phyloP scores from a whole-genome alignment of 2,329 filamentous ascomycete species.

The Arthrobotrys conoides region DNA sequence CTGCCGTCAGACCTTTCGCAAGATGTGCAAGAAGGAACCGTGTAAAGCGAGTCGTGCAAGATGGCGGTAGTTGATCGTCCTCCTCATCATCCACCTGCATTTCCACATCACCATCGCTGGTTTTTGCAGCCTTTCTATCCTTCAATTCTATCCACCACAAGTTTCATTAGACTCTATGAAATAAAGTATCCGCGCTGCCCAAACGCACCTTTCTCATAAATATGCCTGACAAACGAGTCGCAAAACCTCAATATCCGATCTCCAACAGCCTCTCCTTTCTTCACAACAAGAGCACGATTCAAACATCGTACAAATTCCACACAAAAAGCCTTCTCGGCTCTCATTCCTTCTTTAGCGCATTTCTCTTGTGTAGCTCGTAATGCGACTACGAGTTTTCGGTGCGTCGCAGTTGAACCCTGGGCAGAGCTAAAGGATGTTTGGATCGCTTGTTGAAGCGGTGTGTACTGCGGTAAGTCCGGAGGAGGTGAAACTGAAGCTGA shows the following conservation, averaged over 20 bases:
- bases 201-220: conserved; percentile 72
- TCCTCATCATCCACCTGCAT: conserved; percentile 77
- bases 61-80: conserved; percentile 81
- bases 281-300: conserved; percentile 84
- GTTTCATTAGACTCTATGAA: conserved; percentile 66
- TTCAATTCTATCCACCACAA: conserved; percentile 57
- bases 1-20: conserved; percentile 82
- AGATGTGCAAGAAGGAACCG: conserved; percentile 80
- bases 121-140: conserved; percentile 67
- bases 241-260: conserved; percentile 89
- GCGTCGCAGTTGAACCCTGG: conserved; percentile 88
- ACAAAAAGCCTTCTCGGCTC: conserved; percentile 87
- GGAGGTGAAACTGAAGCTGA: conserved; percentile 44
- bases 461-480: conserved; percentile 54
- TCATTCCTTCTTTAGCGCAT: conserved; percentile 73
- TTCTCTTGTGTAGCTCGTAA: conserved; percentile 91
- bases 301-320: conserved; percentile 86
- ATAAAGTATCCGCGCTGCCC: neutral
- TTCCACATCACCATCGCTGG: conserved; percentile 65
- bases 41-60: conserved; percentile 84
- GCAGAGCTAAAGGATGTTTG: conserved; percentile 72
- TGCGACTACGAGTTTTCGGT: conserved; percentile 88
- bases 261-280: conserved; percentile 90
- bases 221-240: conserved; percentile 84
- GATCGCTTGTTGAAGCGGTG: conserved; percentile 61